Conservation (phyloP, 768 basidiomycete genomes). For the Trametes cinnabarina region DNA sequence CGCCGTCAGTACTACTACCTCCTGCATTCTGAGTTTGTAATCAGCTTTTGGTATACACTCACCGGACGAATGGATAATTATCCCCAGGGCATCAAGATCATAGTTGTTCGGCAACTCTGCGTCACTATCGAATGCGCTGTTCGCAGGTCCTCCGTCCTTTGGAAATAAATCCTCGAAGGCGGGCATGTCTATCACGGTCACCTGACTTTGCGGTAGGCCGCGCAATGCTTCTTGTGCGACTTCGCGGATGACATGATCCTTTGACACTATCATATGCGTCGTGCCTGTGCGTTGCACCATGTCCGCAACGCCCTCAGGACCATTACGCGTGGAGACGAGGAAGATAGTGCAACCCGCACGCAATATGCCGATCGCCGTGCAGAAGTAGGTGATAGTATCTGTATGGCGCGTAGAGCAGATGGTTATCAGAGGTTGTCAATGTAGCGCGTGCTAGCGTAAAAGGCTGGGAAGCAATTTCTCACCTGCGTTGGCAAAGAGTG, state of each 20-base stretch:
- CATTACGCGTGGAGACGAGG: slow-evolving; percentile 36
- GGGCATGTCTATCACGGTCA: background rate
- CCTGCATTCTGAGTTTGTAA: background rate
- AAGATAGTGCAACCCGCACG: slow-evolving; percentile 28
- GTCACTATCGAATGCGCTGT: background rate
- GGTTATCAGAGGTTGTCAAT: no score
- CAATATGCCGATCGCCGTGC: slow-evolving; percentile 19
- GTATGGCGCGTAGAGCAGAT: background rate
- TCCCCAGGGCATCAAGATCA: background rate
- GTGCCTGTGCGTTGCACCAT: slow-evolving; percentile 20
- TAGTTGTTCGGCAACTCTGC: background rate
- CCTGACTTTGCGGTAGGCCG: background rate
- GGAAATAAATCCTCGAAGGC: slow-evolving; percentile 10
- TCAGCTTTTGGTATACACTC: background rate
- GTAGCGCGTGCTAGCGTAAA: background rate
- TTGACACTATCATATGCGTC: slow-evolving; percentile 7
- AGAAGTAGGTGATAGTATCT: slow-evolving; percentile 29
- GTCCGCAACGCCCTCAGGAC: slow-evolving; percentile 30
- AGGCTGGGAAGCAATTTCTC: background rate
- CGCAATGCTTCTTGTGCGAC: background rate
- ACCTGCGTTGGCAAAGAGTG: slow-evolving; percentile 24
- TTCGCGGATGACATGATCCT: background rate
- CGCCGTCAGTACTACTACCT: background rate
- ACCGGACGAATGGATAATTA: slow-evolving; percentile 19
- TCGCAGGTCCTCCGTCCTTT: background rate